A percentile compares a stretch with the other conserved stretches of the same genome.
phyloP scores from a whole-genome alignment of 2,329 filamentous ascomycete species.

The Trichoderma oligosporum region DNA sequence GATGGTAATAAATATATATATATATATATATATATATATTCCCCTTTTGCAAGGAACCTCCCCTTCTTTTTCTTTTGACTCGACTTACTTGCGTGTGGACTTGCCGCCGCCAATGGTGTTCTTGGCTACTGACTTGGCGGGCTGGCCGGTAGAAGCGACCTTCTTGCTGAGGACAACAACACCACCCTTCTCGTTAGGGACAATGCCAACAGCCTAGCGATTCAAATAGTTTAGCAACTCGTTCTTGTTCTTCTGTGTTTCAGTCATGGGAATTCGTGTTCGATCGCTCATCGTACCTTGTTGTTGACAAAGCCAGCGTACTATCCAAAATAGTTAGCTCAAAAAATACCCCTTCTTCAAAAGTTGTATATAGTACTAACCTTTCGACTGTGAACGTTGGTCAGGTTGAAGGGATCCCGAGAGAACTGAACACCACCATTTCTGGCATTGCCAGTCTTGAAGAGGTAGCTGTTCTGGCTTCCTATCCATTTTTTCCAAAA shows the following conservation, averaged over 20 bases:
- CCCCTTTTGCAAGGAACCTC: too few species aligned
- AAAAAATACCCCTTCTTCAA: neutral
- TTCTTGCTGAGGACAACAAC: conserved; percentile 85
- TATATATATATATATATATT: too few species aligned
- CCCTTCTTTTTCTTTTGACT: neutral
- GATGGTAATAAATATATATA: too few species aligned
- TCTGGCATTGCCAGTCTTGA: conserved; percentile 74
- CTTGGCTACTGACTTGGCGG: conserved; percentile 61
- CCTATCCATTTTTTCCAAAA: conserved; percentile 52
- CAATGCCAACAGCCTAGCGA: conserved; percentile 74
- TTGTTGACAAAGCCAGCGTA: conserved; percentile 90
- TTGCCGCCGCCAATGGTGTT: conserved; percentile 68
- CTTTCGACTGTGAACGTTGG: conserved; percentile 89
- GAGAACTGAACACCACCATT: conserved; percentile 85
- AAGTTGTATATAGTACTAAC: conserved; percentile 41
- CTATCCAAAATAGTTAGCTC: conserved; percentile 49
- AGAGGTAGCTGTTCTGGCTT: conserved; percentile 83
- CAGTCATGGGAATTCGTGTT: conserved; percentile 4
- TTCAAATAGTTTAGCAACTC: conserved; percentile 1
- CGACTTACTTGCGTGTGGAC: conserved; percentile 64
- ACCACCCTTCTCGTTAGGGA: conserved; percentile 71
- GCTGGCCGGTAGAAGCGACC: conserved; percentile 65
- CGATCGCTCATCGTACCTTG: conserved; percentile 60
- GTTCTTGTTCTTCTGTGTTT: neutral
- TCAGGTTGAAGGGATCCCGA: conserved; percentile 88